Evolutionary conservation across 176 grass and related monocot species (phyloP), one percentile per base, ranked within the genome.

Genomic region (Aegilops longissima): DNA sequence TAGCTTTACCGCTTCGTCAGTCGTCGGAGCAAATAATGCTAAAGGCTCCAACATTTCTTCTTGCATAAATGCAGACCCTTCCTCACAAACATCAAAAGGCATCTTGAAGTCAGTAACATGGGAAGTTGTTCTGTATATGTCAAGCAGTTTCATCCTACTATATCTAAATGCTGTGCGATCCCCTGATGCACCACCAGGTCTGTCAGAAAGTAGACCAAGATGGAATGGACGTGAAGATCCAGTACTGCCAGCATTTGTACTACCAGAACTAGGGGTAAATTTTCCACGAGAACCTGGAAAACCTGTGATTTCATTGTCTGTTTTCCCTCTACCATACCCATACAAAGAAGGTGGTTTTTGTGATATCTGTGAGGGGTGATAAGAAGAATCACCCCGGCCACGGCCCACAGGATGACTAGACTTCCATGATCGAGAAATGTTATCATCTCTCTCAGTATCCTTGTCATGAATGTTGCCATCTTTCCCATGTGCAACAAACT

Each of bases 91-190:
- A 94, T 89, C 89, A 84, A 76, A 62, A 83, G 90, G 86, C 73
- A 87, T 67, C 84, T 90, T 93, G 66, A 92, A 83, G 68, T 86
- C 84, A 74, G 89, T 90, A 73, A 95, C 40, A 90, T 97, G 90
- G 85, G 89, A 93, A 77, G 29, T 81, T 84, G 29, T 87, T 84
- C 94, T 90, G 91, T 99, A 99, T 80, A 99, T 78, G 75, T 99
- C 97, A 82, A 99, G 89, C 73, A 99, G 79, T 87, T 99, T 99
- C 92, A 99, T 97, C 85, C 97, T 97, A 75, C 92, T 92, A 86
- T 99, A 99, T 93, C 85, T 94, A 78, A 90, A 72, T 83, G 86
- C 34, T 3, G 79, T 86, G 27, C 86, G 84, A 78, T 95, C 90
- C 67, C 90, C 87, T 85, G 85, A 86, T 80, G 87, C 52, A 70